Conservation (phyloP, 306 rosid genomes). For the Sesbania bispinosa region DNA sequence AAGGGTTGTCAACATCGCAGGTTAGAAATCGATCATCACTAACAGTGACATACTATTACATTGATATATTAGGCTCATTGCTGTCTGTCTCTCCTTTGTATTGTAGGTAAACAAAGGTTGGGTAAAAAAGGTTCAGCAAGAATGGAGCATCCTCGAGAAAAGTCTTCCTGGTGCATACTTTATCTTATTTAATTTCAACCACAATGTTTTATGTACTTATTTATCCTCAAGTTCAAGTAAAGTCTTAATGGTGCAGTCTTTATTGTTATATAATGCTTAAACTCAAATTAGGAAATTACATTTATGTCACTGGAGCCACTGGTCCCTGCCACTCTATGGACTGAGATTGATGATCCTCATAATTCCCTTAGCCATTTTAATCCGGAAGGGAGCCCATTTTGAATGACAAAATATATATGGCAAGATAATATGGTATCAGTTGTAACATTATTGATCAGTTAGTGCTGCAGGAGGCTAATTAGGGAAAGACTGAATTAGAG, state of each 20-base stretch:
- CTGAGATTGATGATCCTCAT: not conserved
- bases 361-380: not conserved
- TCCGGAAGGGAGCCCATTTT: not conserved
- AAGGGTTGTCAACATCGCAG: conserved; percentile 55
- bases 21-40: conserved; percentile 41
- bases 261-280: not conserved
- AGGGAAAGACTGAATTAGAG: not conserved
- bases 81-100: conserved; percentile 13
- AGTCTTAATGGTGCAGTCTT: not conserved
- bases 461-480: not conserved
- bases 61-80: conserved; percentile 22
- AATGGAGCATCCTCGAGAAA: conserved; percentile 85
- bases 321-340: not conserved
- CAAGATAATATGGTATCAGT: too few species aligned
- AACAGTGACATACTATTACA: not conserved
- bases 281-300: not conserved
- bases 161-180: conserved; percentile 76
- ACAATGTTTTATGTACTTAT: not conserved
- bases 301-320: not conserved
- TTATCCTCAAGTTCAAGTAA: conserved; percentile 51
- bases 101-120: conserved; percentile 67
- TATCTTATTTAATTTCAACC: conserved; percentile 12
- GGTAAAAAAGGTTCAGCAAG: conserved; percentile 89
- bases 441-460: too few species aligned
- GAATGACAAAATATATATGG: not conserved